Conservation (phyloP, 768 basidiomycete species). For the Auricularia heimuer region DNA sequence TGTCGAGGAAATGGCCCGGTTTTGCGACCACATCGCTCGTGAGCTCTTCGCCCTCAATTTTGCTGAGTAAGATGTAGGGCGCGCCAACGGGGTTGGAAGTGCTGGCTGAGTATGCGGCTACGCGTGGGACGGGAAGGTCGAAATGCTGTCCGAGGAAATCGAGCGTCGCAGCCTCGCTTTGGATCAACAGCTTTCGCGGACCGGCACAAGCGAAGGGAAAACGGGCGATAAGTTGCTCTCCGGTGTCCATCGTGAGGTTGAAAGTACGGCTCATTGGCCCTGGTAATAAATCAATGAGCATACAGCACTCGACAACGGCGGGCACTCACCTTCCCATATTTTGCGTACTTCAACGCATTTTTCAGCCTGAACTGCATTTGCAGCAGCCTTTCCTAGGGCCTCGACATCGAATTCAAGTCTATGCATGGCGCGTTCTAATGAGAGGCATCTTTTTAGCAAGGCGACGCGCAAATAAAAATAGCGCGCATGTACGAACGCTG, state of each 20-base stretch:
- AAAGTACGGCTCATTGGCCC: not conserved
- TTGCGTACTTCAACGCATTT: not conserved
- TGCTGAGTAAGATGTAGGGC: not conserved
- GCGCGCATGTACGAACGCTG: not conserved
- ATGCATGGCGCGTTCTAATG: not conserved
- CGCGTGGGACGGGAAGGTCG: not conserved
- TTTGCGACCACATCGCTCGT: not conserved
- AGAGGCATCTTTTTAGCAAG: too few relatives aligned
- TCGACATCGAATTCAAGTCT: not conserved
- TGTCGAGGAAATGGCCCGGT: not conserved
- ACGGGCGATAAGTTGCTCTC: not conserved
- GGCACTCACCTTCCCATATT: not conserved
- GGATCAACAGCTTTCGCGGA: not conserved
- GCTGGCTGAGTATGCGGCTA: not conserved
- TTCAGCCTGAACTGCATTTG: not conserved
- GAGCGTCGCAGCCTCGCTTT: not conserved
- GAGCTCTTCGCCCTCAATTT: not conserved
- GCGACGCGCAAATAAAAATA: too few relatives aligned
- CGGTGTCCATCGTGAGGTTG: not conserved
- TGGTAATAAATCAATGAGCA: not conserved
- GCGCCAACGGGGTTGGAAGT: not conserved
- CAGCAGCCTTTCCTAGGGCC: not conserved
- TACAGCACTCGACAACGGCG: not conserved
- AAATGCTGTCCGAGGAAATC: not conserved
- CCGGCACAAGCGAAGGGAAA: not conserved